A percentile compares a stretch with the other conserved stretches of the same genome.
phyloP scores from a whole-genome alignment of 2,329 filamentous ascomycete species.

The Corynespora cassiicola region DNA sequence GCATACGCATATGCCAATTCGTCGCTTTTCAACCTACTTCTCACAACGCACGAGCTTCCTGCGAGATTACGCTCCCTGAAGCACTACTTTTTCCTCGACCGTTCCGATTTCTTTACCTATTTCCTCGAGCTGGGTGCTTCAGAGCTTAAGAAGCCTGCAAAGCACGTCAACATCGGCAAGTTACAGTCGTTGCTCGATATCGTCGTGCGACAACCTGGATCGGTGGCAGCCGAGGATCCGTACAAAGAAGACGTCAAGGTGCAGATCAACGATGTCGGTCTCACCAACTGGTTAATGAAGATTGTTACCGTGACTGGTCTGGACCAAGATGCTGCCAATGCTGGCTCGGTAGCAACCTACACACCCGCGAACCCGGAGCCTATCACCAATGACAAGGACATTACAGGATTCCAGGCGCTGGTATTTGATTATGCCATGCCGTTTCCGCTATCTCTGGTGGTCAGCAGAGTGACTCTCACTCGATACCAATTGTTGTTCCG shows the following conservation, averaged over 20 bases:
- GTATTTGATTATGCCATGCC: slow-evolving; percentile 94
- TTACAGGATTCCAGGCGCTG: slow-evolving; percentile 87
- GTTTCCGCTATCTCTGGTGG: slow-evolving; percentile 93
- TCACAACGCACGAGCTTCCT: slow-evolving; percentile 91
- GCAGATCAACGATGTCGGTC: slow-evolving; percentile 91
- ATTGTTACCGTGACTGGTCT: slow-evolving; percentile 97
- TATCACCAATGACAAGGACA: slow-evolving; percentile 80
- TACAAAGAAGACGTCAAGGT: slow-evolving; percentile 99
- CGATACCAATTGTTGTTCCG: slow-evolving; percentile 96
- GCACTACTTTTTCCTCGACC: slow-evolving; percentile 98
- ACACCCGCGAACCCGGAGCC: slow-evolving; percentile 66
- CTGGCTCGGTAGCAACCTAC: slow-evolving; percentile 70
- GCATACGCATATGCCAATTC: slow-evolving; percentile 97
- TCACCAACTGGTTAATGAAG: slow-evolving; percentile 92
- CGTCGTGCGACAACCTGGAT: slow-evolving; percentile 94
- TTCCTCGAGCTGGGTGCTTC: slow-evolving; percentile 91
- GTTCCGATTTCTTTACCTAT: slow-evolving; percentile 97
- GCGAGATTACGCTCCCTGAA: slow-evolving; percentile 88
- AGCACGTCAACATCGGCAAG: slow-evolving; percentile 88
- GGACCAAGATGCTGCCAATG: slow-evolving; percentile 74
- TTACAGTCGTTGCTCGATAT: slow-evolving; percentile 95
- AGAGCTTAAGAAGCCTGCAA: slow-evolving; percentile 88
- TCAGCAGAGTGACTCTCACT: slow-evolving; percentile 95
- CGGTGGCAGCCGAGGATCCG: slow-evolving; percentile 89
- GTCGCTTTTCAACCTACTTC: slow-evolving; percentile 85